Evolutionary conservation across 2,329 filamentous ascomycete species (phyloP).

Genomic region (Xylariales sp.): DNA sequence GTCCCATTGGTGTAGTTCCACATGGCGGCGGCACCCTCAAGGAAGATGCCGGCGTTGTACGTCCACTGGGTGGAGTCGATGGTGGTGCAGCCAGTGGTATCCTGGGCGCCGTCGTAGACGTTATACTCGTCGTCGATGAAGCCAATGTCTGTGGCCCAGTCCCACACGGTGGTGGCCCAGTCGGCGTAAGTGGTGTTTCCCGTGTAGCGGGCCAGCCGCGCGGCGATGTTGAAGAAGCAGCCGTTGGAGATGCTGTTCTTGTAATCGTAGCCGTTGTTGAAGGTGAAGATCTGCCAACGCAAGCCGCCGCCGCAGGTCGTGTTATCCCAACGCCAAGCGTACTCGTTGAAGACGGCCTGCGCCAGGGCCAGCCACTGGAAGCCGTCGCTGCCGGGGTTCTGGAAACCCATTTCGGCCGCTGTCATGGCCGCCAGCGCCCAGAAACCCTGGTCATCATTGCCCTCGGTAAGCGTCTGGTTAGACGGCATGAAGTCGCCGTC

Average conservation of each 20-base stretch:
- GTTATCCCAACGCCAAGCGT: conserved; percentile 66
- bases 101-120: conserved; percentile 51
- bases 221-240: conserved; percentile 64
- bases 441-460: conserved; percentile 77
- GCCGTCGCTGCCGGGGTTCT: conserved; percentile 56
- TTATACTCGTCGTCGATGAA: conserved; percentile 53
- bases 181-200: conserved; percentile 73
- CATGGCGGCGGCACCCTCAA: conserved; percentile 32
- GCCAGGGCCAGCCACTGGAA: conserved; percentile 75
- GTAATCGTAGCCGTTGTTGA: conserved; percentile 68
- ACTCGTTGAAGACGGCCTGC: conserved; percentile 77
- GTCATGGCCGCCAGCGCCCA: conserved; percentile 81
- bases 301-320: conserved; percentile 67
- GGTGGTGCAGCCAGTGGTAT: conserved; percentile 22
- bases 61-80: conserved; percentile 22
- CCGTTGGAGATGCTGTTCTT: conserved; percentile 67
- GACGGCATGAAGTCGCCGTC: conserved; percentile 60
- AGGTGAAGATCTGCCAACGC: conserved; percentile 80
- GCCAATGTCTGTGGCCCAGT: conserved; percentile 54
- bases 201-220: conserved; percentile 73
- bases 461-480: conserved; percentile 58
- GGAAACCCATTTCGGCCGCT: conserved; percentile 73
- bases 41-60: conserved; percentile 25
- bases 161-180: conserved; percentile 69
- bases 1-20: conserved; percentile 33